Percentiles rank a stretch among this genome's conserved stretches.
phyloP scores from a whole-genome alignment of 768 basidiomycete species.

The Cyclocybe cylindracea region DNA sequence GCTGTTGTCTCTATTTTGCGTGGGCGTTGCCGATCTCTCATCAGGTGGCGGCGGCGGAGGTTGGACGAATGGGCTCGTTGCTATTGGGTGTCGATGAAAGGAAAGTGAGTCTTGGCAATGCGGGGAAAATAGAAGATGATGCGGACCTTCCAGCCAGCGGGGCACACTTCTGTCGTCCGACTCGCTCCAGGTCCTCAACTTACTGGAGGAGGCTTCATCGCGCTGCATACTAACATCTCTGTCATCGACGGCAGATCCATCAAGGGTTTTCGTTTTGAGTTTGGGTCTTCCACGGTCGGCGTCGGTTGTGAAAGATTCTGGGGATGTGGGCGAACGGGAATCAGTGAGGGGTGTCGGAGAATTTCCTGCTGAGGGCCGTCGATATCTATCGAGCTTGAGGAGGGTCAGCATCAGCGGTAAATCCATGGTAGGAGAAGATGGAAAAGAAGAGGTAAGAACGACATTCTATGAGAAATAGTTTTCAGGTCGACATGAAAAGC shows the following conservation, averaged over 20 bases:
- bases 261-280: slow-evolving; percentile 21
- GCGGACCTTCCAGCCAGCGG: slow-evolving; percentile 41
- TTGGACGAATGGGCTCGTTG: slow-evolving; percentile 36
- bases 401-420: slow-evolving; percentile 4
- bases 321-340: slow-evolving; percentile 5
- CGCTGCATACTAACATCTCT: not conserved
- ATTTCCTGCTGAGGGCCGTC: slow-evolving; percentile 33
- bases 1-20: slow-evolving; percentile 13
- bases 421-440: no score
- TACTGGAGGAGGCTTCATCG: not conserved
- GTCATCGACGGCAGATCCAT: slow-evolving; percentile 15
- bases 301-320: slow-evolving; percentile 9
- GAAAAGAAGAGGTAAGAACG: slow-evolving; percentile 4
- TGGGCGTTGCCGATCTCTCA: slow-evolving; percentile 25
- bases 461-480: not conserved
- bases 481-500: no score
- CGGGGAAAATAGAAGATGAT: not conserved
- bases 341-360: slow-evolving; percentile 11
- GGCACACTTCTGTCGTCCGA: slow-evolving; percentile 25
- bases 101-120: not conserved
- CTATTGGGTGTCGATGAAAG: slow-evolving; percentile 13
- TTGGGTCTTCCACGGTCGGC: slow-evolving; percentile 21
- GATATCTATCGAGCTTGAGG: slow-evolving; percentile 48
- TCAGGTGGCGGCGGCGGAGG: slow-evolving; percentile 33
- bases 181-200: slow-evolving; percentile 10